A percentile compares a stretch with the other conserved stretches of the same genome.
Evolutionary conservation across 495 filamentous ascomycete species (phyloP).

Genomic region (Annulohypoxylon nitens): DNA sequence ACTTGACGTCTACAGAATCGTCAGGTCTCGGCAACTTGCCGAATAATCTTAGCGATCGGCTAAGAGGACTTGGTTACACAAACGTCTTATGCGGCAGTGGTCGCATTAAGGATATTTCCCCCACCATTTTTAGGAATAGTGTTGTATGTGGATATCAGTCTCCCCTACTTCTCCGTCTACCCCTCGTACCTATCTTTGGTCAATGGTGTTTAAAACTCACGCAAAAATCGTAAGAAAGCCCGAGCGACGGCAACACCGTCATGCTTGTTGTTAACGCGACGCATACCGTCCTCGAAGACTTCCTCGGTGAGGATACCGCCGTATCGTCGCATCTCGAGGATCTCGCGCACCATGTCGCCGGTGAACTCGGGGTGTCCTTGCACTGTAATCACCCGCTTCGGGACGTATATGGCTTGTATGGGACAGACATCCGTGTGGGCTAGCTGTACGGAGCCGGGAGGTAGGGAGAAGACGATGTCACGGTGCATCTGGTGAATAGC

Average conservation of each 20-base stretch:
- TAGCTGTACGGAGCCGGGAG: constrained; percentile 70
- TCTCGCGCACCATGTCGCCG: constrained; percentile 76
- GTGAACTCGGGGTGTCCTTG: constrained; percentile 96
- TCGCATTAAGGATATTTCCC: not conserved
- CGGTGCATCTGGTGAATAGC: constrained; percentile 91
- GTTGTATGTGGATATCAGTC: not conserved
- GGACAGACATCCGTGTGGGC: constrained; percentile 75
- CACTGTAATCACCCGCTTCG: constrained; percentile 76
- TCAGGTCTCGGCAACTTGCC: constrained; percentile 1
- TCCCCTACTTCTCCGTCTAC: not conserved
- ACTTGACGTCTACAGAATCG: constrained; percentile 5
- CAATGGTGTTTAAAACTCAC: constrained; percentile 57
- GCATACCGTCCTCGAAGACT: constrained; percentile 73
- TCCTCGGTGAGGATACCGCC: constrained; percentile 75
- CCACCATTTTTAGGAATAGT: not conserved
- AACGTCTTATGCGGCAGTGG: constrained; percentile 12
- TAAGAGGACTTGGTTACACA: not conserved
- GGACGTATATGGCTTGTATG: constrained; percentile 85
- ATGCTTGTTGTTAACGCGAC: constrained; percentile 72
- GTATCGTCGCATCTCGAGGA: constrained; percentile 71
- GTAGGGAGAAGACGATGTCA: constrained; percentile 78
- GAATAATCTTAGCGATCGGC: not conserved
- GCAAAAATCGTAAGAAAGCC: constrained; percentile 80
- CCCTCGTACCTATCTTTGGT: not conserved
- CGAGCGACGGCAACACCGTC: constrained; percentile 79